Evolutionary conservation across 140 eudicot species (phyloP).

Genomic region (Senecio squalidus): DNA sequence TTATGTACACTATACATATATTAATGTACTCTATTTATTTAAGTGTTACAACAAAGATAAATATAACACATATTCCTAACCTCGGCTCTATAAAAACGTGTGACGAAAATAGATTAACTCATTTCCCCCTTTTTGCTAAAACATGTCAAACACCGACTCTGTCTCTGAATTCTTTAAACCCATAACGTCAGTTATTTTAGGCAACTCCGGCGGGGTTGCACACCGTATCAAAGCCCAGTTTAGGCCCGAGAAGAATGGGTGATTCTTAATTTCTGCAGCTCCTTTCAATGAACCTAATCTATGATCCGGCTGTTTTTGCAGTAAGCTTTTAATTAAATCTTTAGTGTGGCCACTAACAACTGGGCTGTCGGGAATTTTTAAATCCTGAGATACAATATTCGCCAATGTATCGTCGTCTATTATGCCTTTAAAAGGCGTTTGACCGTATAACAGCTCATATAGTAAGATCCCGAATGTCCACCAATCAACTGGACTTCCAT

Average conservation of each 20-base stretch:
- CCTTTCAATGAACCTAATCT: constrained; percentile 87
- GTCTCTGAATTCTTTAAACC: constrained; percentile 15
- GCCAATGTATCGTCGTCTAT: constrained; percentile 65
- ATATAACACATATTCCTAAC: constrained; percentile 2
- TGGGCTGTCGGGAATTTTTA: constrained; percentile 56
- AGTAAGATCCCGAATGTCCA: constrained; percentile 85
- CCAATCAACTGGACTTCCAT: constrained; percentile 97
- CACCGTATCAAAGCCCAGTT: constrained; percentile 92
- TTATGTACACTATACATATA: constrained; percentile 28
- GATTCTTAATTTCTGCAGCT: constrained; percentile 87
- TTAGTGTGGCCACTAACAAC: constrained; percentile 60
- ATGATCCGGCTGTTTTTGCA: constrained; percentile 54
- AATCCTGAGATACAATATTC: constrained; percentile 54
- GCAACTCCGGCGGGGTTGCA: constrained; percentile 78
- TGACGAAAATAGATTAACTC: too few relatives aligned
- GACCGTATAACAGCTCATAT: constrained; percentile 82
- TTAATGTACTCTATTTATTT: constrained; percentile 20
- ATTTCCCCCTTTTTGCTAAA: constrained; percentile 20
- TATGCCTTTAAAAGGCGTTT: constrained; percentile 77
- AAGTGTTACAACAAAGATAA: constrained; percentile 10
- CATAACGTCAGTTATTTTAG: constrained; percentile 35
- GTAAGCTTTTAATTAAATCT: constrained; percentile 55
- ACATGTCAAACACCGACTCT: constrained; percentile 56
- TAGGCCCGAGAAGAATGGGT: constrained; percentile 73
- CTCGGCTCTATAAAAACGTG: constrained; percentile 7